Conservation (phyloP, 352 stramenopile species). For the Pythium brachiatum region DNA sequence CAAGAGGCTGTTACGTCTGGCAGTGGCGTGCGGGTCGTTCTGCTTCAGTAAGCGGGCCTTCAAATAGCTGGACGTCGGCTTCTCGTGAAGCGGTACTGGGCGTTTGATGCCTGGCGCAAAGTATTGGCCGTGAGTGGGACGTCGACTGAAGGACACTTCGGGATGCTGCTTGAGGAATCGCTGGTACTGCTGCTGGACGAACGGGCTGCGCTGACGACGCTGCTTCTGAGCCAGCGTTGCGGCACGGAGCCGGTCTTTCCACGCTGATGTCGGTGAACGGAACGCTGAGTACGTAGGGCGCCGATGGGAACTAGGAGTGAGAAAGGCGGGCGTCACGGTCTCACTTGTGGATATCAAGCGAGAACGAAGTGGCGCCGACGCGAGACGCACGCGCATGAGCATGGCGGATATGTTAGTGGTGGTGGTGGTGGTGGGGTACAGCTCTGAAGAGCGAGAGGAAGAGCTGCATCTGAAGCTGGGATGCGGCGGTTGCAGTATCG, state of each 20-base stretch:
- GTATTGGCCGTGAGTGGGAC: background rate
- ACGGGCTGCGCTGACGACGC: slow-evolving; percentile 20
- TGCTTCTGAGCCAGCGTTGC: slow-evolving; percentile 15
- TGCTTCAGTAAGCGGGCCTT: slow-evolving; percentile 18
- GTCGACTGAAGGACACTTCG: slow-evolving; percentile 12
- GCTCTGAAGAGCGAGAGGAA: background rate
- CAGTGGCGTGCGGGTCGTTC: slow-evolving; percentile 19
- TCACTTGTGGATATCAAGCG: background rate
- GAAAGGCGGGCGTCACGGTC: slow-evolving; percentile 1
- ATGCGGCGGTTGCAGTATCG: background rate
- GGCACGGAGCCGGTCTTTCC: slow-evolving; percentile 23
- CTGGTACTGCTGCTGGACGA: slow-evolving; percentile 27
- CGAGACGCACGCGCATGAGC: background rate
- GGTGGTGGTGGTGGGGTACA: background rate
- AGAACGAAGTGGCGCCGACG: background rate
- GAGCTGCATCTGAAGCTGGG: background rate
- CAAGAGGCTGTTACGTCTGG: slow-evolving; percentile 23
- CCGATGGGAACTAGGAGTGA: background rate
- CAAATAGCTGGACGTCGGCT: slow-evolving; percentile 25
- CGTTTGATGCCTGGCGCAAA: background rate
- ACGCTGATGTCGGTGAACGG: slow-evolving; percentile 18
- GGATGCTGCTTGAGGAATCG: slow-evolving; percentile 26
- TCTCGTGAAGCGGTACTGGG: background rate
- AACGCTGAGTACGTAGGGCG: slow-evolving; percentile 19
- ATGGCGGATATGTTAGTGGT: background rate